phyloP scores from a whole-genome alignment of 106 monocot species.

The Dendrobium huoshanense region DNA sequence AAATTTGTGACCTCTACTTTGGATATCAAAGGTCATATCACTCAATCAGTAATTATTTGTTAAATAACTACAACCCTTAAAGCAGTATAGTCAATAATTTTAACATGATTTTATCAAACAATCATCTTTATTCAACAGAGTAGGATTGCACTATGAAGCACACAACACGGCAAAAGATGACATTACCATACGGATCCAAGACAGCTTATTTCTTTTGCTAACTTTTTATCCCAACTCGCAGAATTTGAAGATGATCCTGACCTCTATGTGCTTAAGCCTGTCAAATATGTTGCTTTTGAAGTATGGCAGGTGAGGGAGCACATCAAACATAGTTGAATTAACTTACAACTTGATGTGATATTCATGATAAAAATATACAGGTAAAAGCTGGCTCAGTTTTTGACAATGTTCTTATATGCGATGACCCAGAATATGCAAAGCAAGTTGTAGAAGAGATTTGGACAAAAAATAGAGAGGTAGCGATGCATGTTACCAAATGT shows the following conservation, averaged over 20 bases:
- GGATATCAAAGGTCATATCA: too few relatives aligned
- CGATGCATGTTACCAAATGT: not conserved
- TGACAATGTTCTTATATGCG: constrained; percentile 82
- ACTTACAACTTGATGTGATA: not conserved
- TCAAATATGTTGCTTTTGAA: constrained; percentile 94
- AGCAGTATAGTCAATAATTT: too few relatives aligned
- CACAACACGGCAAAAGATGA: too few relatives aligned
- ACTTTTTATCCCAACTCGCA: constrained; percentile 17
- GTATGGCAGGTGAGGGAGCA: constrained; percentile 76
- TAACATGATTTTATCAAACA: too few relatives aligned
- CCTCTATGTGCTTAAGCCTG: constrained; percentile 90
- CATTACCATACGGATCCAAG: too few relatives aligned
- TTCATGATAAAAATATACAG: constrained; percentile 26
- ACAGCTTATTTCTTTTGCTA: not conserved
- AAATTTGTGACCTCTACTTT: too few relatives aligned
- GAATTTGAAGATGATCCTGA: constrained; percentile 99
- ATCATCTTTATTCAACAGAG: too few relatives aligned
- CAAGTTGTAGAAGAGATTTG: constrained; percentile 56
- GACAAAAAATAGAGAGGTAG: constrained; percentile 61
- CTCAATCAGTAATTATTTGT: too few relatives aligned
- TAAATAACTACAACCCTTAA: too few relatives aligned
- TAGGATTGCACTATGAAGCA: too few relatives aligned
- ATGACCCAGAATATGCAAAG: constrained; percentile 71
- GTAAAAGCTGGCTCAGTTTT: constrained; percentile 95
- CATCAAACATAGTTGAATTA: not conserved